These are phyloP conservation scores for Potentilla sterilis DNA, from an alignment of 306 rosid species.

Conservation along the genomic window DNA sequence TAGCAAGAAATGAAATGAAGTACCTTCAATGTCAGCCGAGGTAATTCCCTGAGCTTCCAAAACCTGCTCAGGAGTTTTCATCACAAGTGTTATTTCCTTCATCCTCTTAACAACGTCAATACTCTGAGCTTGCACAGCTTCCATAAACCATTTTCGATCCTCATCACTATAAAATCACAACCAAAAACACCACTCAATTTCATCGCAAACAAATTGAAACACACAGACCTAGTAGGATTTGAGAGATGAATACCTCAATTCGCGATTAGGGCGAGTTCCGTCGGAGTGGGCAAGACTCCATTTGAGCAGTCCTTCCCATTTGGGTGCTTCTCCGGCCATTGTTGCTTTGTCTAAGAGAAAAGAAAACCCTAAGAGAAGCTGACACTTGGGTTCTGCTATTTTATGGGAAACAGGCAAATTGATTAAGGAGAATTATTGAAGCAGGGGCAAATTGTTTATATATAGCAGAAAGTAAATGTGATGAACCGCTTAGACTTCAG, in stretches of 20 bases:
- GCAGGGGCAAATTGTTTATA: not conserved
- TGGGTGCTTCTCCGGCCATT: slow-evolving; percentile 79
- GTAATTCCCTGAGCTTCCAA: slow-evolving; percentile 86
- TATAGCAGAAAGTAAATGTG: not conserved
- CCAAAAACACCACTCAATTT: slow-evolving; percentile 7
- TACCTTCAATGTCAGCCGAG: slow-evolving; percentile 75
- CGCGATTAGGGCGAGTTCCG: slow-evolving; percentile 59
- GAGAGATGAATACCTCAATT: slow-evolving; percentile 45
- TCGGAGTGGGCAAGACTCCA: slow-evolving; percentile 86
- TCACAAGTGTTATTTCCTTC: slow-evolving; percentile 86
- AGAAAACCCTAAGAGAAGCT: not conserved
- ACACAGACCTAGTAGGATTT: not conserved
- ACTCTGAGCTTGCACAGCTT: slow-evolving; percentile 81
- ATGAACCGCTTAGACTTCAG: not conserved
- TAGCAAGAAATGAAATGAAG: not conserved
- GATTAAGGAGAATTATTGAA: not conserved
- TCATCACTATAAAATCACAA: slow-evolving; percentile 58
- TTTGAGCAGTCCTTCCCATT: slow-evolving; percentile 88
- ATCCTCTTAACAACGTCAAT: slow-evolving; percentile 82
- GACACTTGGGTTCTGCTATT: not conserved
- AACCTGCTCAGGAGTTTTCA: slow-evolving; percentile 84
- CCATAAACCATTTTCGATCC: slow-evolving; percentile 88
- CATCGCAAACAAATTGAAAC: not conserved
- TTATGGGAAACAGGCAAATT: not conserved
- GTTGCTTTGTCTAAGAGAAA: slow-evolving; percentile 1